Evolutionary conservation across 495 filamentous ascomycete species (phyloP), one percentile per base, ranked within the genome.

Genomic region (Penicillium robsamsonii): DNA sequence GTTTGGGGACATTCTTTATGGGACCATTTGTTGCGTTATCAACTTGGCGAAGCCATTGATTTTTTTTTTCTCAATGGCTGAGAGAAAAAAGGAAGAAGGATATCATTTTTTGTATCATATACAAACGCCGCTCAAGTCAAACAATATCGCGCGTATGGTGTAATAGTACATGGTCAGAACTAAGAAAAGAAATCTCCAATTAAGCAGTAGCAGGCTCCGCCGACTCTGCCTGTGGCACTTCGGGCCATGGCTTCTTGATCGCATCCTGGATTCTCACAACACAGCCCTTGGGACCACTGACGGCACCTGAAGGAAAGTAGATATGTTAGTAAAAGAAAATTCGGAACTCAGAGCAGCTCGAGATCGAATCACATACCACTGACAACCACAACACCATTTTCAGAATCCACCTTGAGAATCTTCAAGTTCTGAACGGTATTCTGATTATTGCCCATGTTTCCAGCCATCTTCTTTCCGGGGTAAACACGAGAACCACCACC

Each of bases 381-480:
- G 44, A 98, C 82, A 52, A 97, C 86, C 45, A 98, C 84, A 58
- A 96, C 82, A 10, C 94, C 93, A 65, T 90, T 85, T 65, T 87
- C 85, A 54, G 83, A 78, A 73, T 97, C 90, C 35, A 96, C 87
- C 76, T 89, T 85, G 64, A 98, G 73, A 50, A 98, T 85, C 73
- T 89, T 89, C 60, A 96, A 72, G 69, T 95, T 95, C 79, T 97
- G 92, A 17, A 90, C 77, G 37, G 94, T 98, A 42, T 90, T 87
- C 60, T 84, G 83, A 70, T 92, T 79, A 54, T 86, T 86, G 24
- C 94, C 94, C 94, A 98, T 97, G 43, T 90, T 82, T 54, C 94
- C 94, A 20, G 94, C 84, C 94, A 98, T 98, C 73, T 89, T 90
- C 85, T 98, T 98, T 48, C 94, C 94, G 0, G 94, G 94, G 56